Evolutionary conservation across 1,139 yeast species (phyloP).

Genomic region (Wickerhamomyces sp.): DNA sequence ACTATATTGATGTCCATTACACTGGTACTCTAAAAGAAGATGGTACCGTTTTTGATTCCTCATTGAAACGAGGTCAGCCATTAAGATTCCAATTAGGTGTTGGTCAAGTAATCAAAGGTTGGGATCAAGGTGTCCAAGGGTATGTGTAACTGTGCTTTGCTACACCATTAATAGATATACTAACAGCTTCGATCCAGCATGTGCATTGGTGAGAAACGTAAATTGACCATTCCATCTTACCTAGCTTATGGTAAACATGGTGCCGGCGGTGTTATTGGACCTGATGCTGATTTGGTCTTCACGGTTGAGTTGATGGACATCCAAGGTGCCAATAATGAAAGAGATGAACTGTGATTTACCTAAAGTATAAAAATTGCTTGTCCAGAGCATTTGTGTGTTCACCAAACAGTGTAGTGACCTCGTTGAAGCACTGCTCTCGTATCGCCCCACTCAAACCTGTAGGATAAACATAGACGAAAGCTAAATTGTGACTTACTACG

Average conservation of each 20-base stretch:
- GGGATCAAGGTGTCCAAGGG: conserved; percentile 77
- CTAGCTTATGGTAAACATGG: conserved; percentile 76
- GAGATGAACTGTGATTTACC: conserved; percentile 4
- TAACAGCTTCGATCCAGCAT: conserved; percentile 27
- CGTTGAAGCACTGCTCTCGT: too few species aligned
- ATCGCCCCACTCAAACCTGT: too few species aligned
- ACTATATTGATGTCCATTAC: conserved; percentile 67
- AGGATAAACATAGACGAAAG: too few species aligned
- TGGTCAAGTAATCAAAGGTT: conserved; percentile 78
- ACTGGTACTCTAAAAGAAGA: conserved; percentile 57
- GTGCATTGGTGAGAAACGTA: conserved; percentile 87
- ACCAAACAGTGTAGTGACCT: too few species aligned
- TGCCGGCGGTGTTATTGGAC: conserved; percentile 72
- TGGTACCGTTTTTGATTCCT: conserved; percentile 74
- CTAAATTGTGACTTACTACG: too few species aligned
- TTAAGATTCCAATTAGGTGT: conserved; percentile 64
- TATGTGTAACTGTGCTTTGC: background rate
- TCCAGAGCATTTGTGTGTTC: too few species aligned
- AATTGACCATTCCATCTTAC: conserved; percentile 68
- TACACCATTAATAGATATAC: background rate
- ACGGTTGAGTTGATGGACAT: conserved; percentile 53
- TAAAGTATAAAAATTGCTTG: too few species aligned
- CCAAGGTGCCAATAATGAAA: conserved; percentile 26
- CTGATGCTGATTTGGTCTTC: conserved; percentile 61
- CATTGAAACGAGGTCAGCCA: conserved; percentile 60